A percentile compares a stretch with the other conserved stretches of the same genome.
phyloP scores from a whole-genome alignment of 2,329 filamentous ascomycete species.

The Trichoderma sp. region DNA sequence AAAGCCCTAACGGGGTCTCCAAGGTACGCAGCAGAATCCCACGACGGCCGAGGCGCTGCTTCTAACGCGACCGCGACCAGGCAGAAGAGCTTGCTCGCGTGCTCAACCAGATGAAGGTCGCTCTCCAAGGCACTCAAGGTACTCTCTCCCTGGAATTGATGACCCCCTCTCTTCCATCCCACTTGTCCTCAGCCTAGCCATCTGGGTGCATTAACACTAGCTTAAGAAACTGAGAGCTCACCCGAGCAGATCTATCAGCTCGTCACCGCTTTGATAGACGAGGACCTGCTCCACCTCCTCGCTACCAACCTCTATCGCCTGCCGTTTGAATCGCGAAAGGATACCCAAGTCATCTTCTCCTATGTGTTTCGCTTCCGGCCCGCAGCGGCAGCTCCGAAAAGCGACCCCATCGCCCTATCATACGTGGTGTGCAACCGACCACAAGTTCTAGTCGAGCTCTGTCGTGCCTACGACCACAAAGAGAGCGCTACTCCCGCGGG shows the following conservation, averaged over 20 bases:
- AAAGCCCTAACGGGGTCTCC: slow-evolving; percentile 51
- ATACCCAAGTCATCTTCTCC: slow-evolving; percentile 93
- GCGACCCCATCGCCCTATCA: slow-evolving; percentile 81
- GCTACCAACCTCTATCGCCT: slow-evolving; percentile 81
- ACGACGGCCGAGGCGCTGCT: background rate
- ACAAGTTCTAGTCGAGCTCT: slow-evolving; percentile 85
- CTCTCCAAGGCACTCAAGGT: slow-evolving; percentile 93
- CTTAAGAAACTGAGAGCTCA: slow-evolving; percentile 77
- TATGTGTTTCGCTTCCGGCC: slow-evolving; percentile 91
- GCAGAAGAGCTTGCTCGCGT: slow-evolving; percentile 86
- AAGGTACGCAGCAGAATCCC: slow-evolving; percentile 47
- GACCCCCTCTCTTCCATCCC: slow-evolving; percentile 2
- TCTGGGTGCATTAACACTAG: slow-evolving; percentile 27
- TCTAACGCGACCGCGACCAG: slow-evolving; percentile 49
- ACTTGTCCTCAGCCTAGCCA: slow-evolving; percentile 10
- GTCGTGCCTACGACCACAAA: slow-evolving; percentile 84
- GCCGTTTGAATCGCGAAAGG: slow-evolving; percentile 95
- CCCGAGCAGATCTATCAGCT: slow-evolving; percentile 88
- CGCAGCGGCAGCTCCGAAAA: slow-evolving; percentile 65
- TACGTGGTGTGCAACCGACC: slow-evolving; percentile 87
- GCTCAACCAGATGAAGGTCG: slow-evolving; percentile 86
- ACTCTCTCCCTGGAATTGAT: slow-evolving; percentile 33
- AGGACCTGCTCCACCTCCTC: slow-evolving; percentile 85
- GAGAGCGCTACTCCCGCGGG: slow-evolving; percentile 92
- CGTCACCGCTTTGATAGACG: slow-evolving; percentile 81